phyloP scores from a whole-genome alignment of 805 yeast species.

The Candida xiaguanensis region DNA sequence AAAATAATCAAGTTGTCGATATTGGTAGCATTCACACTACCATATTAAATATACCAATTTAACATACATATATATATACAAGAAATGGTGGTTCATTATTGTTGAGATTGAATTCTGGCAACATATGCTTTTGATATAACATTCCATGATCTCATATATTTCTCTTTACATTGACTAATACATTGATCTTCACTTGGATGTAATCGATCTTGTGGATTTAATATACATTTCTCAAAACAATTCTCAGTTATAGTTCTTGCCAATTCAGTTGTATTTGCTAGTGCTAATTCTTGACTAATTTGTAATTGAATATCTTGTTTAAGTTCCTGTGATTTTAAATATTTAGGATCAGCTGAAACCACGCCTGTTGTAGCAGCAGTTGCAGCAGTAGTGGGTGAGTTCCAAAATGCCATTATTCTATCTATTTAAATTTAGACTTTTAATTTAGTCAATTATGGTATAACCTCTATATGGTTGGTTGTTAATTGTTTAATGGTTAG shows the following conservation, averaged over 20 bases:
- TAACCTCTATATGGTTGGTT: too few species aligned
- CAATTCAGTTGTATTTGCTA: conserved; percentile 86
- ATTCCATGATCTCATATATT: conserved; percentile 91
- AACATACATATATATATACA: background rate
- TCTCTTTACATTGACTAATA: conserved; percentile 73
- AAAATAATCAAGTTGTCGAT: background rate
- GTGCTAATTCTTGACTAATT: conserved; percentile 78
- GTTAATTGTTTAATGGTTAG: too few species aligned
- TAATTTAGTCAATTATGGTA: too few species aligned
- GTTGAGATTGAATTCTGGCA: conserved; percentile 54
- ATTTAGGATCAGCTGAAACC: conserved; percentile 4
- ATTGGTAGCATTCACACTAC: conserved; percentile 3
- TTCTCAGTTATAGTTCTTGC: conserved; percentile 82
- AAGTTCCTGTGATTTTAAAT: conserved; percentile 36
- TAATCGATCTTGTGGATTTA: conserved; percentile 52
- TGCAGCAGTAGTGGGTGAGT: conserved; percentile 15
- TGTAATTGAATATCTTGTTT: conserved; percentile 65
- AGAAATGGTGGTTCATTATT: too few species aligned
- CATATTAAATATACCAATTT: background rate
- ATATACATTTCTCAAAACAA: conserved; percentile 79
- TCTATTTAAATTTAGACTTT: background rate
- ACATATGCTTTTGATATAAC: conserved; percentile 74
- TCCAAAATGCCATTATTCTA: conserved; percentile 23
- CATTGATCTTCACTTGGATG: conserved; percentile 58
- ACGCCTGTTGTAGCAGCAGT: too few species aligned